These are phyloP conservation scores for Diversispora eburnea DNA, from an alignment of 192 early-diverging fungal genomes.

Conservation along the genomic window DNA sequence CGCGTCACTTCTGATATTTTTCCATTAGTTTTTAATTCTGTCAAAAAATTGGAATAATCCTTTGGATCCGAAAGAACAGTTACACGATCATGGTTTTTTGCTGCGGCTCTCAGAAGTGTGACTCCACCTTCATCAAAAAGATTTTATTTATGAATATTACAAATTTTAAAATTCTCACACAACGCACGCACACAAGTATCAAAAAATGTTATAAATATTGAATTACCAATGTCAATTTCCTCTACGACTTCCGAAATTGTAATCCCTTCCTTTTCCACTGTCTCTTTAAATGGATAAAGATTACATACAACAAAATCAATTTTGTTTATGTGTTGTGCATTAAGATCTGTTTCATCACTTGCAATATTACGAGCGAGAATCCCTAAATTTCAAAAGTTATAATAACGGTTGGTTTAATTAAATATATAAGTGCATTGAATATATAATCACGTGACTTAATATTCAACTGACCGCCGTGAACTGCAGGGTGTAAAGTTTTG, in stretches of 20 bases:
- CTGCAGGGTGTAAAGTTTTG: slow-evolving; percentile 98
- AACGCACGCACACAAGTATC: background rate
- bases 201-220: background rate
- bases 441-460: background rate
- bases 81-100: slow-evolving; percentile 97
- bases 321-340: slow-evolving; percentile 81
- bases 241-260: slow-evolving; percentile 94
- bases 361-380: slow-evolving; percentile 88
- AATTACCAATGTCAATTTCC: slow-evolving; percentile 92
- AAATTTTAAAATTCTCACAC: background rate
- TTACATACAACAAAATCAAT: slow-evolving; percentile 97
- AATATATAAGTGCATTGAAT: too few relatives aligned
- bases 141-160: background rate
- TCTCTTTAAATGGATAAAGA: slow-evolving; percentile 97
- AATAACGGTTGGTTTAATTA: too few relatives aligned
- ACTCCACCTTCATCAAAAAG: slow-evolving; percentile 71
- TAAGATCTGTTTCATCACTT: slow-evolving; percentile 83
- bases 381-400: slow-evolving; percentile 32
- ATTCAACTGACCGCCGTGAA: slow-evolving; percentile 77
- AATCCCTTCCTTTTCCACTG: slow-evolving; percentile 81
- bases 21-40: slow-evolving; percentile 63
- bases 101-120: slow-evolving; percentile 94
- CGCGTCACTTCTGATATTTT: slow-evolving; percentile 66
- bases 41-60: slow-evolving; percentile 80
- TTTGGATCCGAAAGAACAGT: slow-evolving; percentile 88